Evolutionary conservation across 1,284 basidiomycete genomes (phyloP).

Genomic region (Baeospora myosura): DNA sequence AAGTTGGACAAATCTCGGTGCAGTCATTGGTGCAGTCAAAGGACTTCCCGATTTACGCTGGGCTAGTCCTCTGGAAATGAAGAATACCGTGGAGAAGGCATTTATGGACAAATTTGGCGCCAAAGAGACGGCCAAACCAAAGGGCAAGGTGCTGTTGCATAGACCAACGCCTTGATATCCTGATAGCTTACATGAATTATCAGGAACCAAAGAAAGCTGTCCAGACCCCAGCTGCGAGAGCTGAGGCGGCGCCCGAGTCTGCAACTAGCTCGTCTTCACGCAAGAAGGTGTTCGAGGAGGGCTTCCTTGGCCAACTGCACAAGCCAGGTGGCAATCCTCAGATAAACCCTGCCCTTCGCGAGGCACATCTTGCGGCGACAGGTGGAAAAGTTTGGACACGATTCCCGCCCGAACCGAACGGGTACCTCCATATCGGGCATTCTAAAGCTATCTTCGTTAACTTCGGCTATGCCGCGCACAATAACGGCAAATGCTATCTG

Average conservation of each 20-base stretch:
- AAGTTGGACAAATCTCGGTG: conserved; percentile 73
- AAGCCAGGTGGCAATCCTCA: conserved; percentile 95
- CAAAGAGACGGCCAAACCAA: conserved; percentile 64
- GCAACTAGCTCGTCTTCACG: conserved; percentile 30
- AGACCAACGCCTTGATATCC: neutral
- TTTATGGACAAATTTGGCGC: conserved; percentile 77
- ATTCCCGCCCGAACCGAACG: conserved; percentile 98
- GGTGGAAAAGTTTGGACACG: conserved; percentile 88
- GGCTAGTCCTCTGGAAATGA: conserved; percentile 87
- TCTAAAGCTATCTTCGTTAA: conserved; percentile 98
- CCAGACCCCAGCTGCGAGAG: conserved; percentile 24
- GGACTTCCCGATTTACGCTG: conserved; percentile 70
- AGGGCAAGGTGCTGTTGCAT: conserved; percentile 74
- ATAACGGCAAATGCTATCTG: conserved; percentile 88
- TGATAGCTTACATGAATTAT: neutral
- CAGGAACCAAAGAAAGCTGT: conserved; percentile 54
- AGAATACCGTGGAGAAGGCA: conserved; percentile 75
- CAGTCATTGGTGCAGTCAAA: conserved; percentile 69
- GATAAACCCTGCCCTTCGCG: conserved; percentile 69
- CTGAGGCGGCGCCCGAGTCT: conserved; percentile 23
- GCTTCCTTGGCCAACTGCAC: conserved; percentile 91
- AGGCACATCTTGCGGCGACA: conserved; percentile 78
- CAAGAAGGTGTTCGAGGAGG: conserved; percentile 86
- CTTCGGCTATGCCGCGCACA: conserved; percentile 93
- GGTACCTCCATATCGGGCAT: conserved; percentile 93